Evolutionary conservation across 768 basidiomycete species (phyloP).

Genomic region (Macrocybe gigantea): DNA sequence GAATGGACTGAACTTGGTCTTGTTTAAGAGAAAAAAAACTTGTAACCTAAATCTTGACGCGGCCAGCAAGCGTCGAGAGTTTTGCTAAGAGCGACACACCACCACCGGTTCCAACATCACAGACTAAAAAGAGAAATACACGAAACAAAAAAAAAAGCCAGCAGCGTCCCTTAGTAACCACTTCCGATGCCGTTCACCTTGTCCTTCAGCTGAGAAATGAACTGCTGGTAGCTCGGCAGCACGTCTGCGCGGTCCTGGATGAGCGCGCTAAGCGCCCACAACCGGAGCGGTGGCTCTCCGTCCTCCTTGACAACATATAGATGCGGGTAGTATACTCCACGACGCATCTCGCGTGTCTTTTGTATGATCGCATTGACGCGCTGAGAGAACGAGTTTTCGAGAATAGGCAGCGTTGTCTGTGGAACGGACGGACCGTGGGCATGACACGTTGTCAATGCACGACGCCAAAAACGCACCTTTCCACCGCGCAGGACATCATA

Average conservation of each 20-base stretch:
- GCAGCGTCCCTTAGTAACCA: conserved; percentile 10
- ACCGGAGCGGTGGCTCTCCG: conserved; percentile 87
- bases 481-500: conserved; percentile 91
- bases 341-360: conserved; percentile 91
- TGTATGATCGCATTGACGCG: conserved; percentile 90
- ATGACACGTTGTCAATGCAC: background rate
- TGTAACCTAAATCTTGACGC: no score
- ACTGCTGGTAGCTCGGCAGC: conserved; percentile 94
- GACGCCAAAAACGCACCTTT: conserved; percentile 52
- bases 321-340: conserved; percentile 90
- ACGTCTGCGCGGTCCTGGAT: conserved; percentile 96
- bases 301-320: conserved; percentile 98
- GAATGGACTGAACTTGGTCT: no score
- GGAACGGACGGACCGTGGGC: conserved; percentile 1
- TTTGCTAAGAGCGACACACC: no score
- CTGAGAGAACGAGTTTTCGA: conserved; percentile 95
- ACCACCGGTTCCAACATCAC: no score
- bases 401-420: conserved; percentile 80
- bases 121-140: no score
- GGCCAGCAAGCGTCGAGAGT: no score
- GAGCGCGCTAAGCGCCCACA: conserved; percentile 93
- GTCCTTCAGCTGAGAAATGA: conserved; percentile 83
- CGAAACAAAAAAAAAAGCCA: background rate
- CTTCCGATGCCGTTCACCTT: conserved; percentile 29
- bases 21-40: no score